A percentile compares a stretch with the other conserved stretches of the same genome.
These are phyloP conservation scores for carrot (Daucus carota) DNA, from an alignment of 129 eudicot species.

Conservation along the genomic window DH1_v3.0 NC_030381.2:24978001-24978500, in stretches of 20 bases:
- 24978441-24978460: conserved; percentile 78
- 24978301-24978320: neutral
- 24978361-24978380: conserved; percentile 7
- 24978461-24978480: conserved; percentile 78
- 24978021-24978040: neutral
- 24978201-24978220: neutral
- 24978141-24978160: neutral
- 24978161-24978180: neutral
- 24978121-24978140: neutral
- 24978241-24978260: neutral
- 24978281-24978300: neutral
- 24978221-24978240: neutral
- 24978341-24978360: neutral
- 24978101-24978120: neutral
- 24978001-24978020: neutral
- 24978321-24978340: neutral
- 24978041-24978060: neutral
- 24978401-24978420: conserved; percentile 84
- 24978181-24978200: neutral
- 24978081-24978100: neutral
- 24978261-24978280: neutral
- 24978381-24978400: conserved; percentile 69
- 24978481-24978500: conserved; percentile 58
- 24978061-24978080: neutral
- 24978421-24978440: conserved; percentile 98